phyloP scores from a whole-genome alignment of 2,329 filamentous ascomycete species.

The Colletotrichum godetiae region DNA sequence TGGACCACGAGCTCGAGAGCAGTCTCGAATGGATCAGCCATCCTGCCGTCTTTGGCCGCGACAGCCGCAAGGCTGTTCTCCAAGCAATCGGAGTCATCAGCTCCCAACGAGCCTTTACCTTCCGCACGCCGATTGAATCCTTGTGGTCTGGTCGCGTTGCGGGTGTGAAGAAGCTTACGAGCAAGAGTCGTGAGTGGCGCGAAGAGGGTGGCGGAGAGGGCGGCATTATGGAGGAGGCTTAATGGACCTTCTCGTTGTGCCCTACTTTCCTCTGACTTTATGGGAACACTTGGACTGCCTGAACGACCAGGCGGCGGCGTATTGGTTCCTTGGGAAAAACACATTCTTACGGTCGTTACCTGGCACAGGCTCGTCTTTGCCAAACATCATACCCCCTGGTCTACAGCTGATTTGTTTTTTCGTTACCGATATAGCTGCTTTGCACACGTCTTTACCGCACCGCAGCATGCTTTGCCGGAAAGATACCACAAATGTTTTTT shows the following conservation, averaged over 20 bases:
- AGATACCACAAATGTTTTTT: constrained; percentile 33
- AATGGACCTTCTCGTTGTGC: constrained; percentile 36
- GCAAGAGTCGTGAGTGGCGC: constrained; percentile 90
- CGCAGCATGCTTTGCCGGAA: constrained; percentile 34
- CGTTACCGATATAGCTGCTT: constrained; percentile 25
- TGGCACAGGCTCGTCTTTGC: constrained; percentile 24
- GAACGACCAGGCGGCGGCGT: constrained; percentile 17
- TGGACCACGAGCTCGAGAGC: constrained; percentile 90
- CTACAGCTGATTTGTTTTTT: constrained; percentile 23
- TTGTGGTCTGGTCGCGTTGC: constrained; percentile 87
- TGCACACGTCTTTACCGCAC: constrained; percentile 30
- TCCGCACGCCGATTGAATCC: constrained; percentile 87
- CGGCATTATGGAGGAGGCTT: constrained; percentile 71
- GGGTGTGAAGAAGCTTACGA: constrained; percentile 84
- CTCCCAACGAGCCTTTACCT: constrained; percentile 93
- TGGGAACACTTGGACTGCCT: constrained; percentile 17
- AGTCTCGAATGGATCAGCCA: constrained; percentile 98
- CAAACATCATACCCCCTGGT: constrained; percentile 30
- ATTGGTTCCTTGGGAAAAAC: constrained; percentile 19
- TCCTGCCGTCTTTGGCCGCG: constrained; percentile 91
- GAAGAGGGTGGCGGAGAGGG: constrained; percentile 83
- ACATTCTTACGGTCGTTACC: constrained; percentile 28
- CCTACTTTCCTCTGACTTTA: constrained; percentile 26
- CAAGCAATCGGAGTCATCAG: constrained; percentile 98
- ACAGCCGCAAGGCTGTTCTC: constrained; percentile 93